These are phyloP conservation scores for Coleophoma eucalyptorum DNA, from an alignment of 2,329 filamentous ascomycete species.

Conservation along the genomic window DNA sequence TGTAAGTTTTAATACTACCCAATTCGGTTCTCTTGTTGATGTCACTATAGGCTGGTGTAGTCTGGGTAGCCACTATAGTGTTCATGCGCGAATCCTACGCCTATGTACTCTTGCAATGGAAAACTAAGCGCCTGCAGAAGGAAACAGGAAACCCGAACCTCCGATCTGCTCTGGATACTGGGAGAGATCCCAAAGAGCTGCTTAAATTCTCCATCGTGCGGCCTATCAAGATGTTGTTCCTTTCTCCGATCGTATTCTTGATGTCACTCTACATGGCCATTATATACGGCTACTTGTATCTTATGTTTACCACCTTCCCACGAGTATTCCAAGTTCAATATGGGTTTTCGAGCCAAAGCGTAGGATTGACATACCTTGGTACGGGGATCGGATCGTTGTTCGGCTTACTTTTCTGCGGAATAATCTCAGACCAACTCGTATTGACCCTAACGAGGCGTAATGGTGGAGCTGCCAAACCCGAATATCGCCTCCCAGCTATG, in stretches of 20 bases:
- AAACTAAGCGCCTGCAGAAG: conserved; percentile 35
- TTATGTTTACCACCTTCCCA: conserved; percentile 49
- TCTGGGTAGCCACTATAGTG: conserved; percentile 31
- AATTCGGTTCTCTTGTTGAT: neutral
- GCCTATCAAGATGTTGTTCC: conserved; percentile 32
- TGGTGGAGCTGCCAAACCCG: conserved; percentile 13
- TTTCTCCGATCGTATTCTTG: conserved; percentile 44
- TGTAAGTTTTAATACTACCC: conserved; percentile 46
- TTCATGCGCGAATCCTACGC: conserved; percentile 42
- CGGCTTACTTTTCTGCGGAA: conserved; percentile 27
- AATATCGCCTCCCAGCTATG: conserved; percentile 35
- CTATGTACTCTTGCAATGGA: conserved; percentile 38
- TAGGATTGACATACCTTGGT: conserved; percentile 30
- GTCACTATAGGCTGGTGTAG: conserved; percentile 19
- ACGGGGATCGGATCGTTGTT: conserved; percentile 24
- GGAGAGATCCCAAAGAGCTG: conserved; percentile 23
- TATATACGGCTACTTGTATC: conserved; percentile 50
- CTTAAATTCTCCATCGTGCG: conserved; percentile 30
- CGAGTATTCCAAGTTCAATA: conserved; percentile 45
- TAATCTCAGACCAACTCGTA: conserved; percentile 6
- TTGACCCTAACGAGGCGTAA: conserved; percentile 20
- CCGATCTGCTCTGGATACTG: conserved; percentile 34
- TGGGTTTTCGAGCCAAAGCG: conserved; percentile 34
- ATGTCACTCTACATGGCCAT: conserved; percentile 49
- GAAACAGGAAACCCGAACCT: conserved; percentile 45